These are phyloP conservation scores for Cardiospermum halicacabum DNA, from an alignment of 345 rosid genomes.

Conservation along the genomic window DNA sequence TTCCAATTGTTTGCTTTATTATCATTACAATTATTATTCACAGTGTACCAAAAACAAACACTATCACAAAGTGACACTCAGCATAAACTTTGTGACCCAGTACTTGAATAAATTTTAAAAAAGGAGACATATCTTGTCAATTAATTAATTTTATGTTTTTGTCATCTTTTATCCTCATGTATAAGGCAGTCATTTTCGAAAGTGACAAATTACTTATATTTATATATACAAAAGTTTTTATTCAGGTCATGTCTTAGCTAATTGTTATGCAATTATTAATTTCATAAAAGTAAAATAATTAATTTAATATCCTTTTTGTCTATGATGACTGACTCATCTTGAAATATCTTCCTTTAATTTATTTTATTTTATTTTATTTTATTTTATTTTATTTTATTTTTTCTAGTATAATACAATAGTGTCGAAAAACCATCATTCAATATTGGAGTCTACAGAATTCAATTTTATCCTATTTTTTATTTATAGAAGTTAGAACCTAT, in stretches of 20 bases:
- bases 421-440: too few species aligned
- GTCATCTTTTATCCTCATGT: not conserved
- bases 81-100: not conserved
- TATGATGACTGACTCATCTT: not conserved
- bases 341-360: too few species aligned
- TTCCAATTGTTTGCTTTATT: slow-evolving; percentile 1
- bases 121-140: not conserved
- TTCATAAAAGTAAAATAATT: not conserved
- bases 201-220: not conserved
- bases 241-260: not conserved
- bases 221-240: not conserved
- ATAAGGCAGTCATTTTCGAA: not conserved
- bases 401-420: too few species aligned
- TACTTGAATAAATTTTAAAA: not conserved
- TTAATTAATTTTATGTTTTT: not conserved
- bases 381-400: too few species aligned
- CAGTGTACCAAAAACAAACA: slow-evolving; percentile 1
- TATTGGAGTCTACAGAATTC: too few species aligned
- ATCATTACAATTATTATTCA: not conserved
- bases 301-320: not conserved
- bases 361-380: too few species aligned
- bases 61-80: not conserved
- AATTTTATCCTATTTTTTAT: too few species aligned
- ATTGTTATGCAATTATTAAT: not conserved
- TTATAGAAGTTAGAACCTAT: too few species aligned